Percentiles rank a stretch among this genome's conserved stretches.
These are phyloP conservation scores for Hypoxylon trugodes DNA, from an alignment of 495 filamentous ascomycete genomes.

Conservation along the genomic window DNA sequence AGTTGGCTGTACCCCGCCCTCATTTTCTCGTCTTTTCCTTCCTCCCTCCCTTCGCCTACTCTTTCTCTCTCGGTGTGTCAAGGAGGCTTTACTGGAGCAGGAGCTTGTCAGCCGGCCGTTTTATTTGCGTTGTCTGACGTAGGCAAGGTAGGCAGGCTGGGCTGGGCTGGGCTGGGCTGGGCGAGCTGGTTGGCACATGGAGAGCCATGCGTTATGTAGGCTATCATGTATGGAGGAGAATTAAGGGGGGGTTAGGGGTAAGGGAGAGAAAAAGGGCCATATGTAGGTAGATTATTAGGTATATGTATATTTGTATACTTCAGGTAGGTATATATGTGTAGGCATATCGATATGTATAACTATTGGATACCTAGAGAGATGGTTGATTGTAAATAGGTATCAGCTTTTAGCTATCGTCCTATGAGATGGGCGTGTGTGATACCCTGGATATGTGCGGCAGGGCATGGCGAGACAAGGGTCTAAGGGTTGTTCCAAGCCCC, in stretches of 20 bases:
- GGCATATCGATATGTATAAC: too few species aligned
- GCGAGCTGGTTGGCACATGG: background rate
- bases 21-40: background rate
- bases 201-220: too few species aligned
- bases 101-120: slow-evolving; percentile 18
- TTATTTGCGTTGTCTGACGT: too few species aligned
- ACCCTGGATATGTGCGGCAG: slow-evolving; percentile 30
- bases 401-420: too few species aligned
- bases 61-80: slow-evolving; percentile 27
- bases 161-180: too few species aligned
- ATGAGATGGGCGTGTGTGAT: slow-evolving; percentile 19
- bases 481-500: too few species aligned
- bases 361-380: too few species aligned
- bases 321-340: too few species aligned
- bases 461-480: slow-evolving; percentile 23
- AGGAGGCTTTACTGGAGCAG: slow-evolving; percentile 27
- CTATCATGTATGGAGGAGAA: slow-evolving; percentile 16
- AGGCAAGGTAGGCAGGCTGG: slow-evolving; percentile 7
- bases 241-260: slow-evolving; percentile 6
- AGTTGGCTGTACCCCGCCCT: background rate
- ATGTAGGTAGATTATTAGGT: background rate
- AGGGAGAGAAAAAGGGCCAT: background rate
- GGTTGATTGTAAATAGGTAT: too few species aligned
- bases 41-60: background rate
- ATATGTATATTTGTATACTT: background rate